These are phyloP conservation scores for Areca catechu DNA, from an alignment of 176 grass and related monocot species.

Conservation along the genomic window DNA sequence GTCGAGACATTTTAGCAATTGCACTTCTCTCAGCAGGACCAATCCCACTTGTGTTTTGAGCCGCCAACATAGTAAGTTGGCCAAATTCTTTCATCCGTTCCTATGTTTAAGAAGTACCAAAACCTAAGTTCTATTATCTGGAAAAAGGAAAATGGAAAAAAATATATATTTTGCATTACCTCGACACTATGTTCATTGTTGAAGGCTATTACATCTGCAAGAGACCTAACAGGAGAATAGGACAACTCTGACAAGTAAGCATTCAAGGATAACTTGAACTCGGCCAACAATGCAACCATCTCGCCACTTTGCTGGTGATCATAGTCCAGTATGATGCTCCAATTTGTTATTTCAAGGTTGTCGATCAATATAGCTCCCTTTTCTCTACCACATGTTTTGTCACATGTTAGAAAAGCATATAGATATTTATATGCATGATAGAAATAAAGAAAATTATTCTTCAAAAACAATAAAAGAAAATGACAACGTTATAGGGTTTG, in stretches of 20 bases:
- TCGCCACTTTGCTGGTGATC: conserved; percentile 36
- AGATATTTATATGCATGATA: too few species aligned
- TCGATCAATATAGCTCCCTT: conserved; percentile 40
- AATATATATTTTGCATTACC: conserved; percentile 6
- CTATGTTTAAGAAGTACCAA: neutral
- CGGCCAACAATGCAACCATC: conserved; percentile 22
- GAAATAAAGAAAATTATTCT: too few species aligned
- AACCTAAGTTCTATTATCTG: too few species aligned
- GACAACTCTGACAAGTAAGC: conserved; percentile 36
- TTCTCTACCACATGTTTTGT: conserved; percentile 9
- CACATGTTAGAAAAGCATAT: too few species aligned
- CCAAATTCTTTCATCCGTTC: neutral
- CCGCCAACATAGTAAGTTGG: neutral
- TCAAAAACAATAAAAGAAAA: too few species aligned
- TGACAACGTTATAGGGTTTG: neutral
- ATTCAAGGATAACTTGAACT: conserved; percentile 54
- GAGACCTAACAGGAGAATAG: conserved; percentile 35
- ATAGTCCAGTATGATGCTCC: conserved; percentile 34
- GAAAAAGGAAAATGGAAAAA: too few species aligned
- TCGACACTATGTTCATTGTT: conserved; percentile 33
- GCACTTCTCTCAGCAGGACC: neutral
- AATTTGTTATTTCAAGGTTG: conserved; percentile 40
- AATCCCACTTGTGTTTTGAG: neutral
- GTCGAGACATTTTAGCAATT: neutral
- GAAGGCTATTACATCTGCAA: conserved; percentile 57